phyloP scores from a whole-genome alignment of 768 basidiomycete genomes.

The Cystobasidium tubakii region DNA sequence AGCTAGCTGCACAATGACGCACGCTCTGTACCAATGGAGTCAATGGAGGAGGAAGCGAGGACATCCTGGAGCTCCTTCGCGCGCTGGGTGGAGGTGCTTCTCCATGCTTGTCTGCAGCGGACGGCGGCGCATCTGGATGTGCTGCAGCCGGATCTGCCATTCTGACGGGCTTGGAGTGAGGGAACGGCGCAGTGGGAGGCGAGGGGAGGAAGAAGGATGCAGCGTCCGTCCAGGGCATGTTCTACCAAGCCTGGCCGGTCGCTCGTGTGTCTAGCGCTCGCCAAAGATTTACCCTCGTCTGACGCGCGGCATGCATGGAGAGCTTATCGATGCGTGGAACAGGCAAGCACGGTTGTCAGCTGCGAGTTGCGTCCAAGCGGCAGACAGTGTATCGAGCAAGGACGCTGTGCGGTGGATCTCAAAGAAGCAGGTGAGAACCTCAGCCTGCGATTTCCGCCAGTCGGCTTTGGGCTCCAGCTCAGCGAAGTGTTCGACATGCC shows the following conservation, averaged over 20 bases:
- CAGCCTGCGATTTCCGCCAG: no score
- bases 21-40: slow-evolving; percentile 1
- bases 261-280: background rate
- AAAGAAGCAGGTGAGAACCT: no score
- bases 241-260: no score
- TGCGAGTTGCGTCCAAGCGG: no score
- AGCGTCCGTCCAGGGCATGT: background rate
- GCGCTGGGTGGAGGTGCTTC: background rate
- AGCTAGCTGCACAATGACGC: background rate
- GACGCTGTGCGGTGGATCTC: no score
- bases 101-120: background rate
- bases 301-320: no score
- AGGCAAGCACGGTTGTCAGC: no score
- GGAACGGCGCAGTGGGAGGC: background rate
- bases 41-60: background rate
- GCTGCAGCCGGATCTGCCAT: background rate
- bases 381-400: no score
- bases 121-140: background rate
- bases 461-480: no score
- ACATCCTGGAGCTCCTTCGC: background rate
- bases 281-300: no score
- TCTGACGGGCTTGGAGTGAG: background rate
- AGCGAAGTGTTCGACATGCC: no score
- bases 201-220: background rate
- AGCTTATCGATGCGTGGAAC: no score